Evolutionary conservation across 2,329 filamentous ascomycete genomes (phyloP).

Genomic region (Fusarium graminum): DNA sequence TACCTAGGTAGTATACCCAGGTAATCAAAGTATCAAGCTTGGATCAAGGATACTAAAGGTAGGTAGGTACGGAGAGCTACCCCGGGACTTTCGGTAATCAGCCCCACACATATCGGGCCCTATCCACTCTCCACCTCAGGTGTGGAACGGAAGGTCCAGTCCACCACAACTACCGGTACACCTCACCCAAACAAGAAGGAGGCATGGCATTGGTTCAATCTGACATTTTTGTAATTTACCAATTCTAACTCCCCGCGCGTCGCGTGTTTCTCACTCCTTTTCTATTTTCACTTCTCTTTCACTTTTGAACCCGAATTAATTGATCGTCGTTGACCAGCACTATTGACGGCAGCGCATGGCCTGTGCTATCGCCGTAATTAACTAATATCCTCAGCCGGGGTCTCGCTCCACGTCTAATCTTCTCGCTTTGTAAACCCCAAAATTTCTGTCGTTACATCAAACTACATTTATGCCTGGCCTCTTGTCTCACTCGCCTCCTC

Average conservation of each 20-base stretch:
- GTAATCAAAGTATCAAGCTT: not conserved
- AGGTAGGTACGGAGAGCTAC: too few species aligned
- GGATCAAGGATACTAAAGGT: not conserved
- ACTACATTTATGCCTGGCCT: slow-evolving; percentile 3
- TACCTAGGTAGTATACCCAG: too few species aligned
- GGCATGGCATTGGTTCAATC: slow-evolving; percentile 14
- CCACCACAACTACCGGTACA: slow-evolving; percentile 22
- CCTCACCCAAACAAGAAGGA: slow-evolving; percentile 30
- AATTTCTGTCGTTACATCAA: not conserved
- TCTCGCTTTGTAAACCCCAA: not conserved
- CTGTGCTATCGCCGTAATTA: slow-evolving; percentile 36
- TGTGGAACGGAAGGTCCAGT: slow-evolving; percentile 11
- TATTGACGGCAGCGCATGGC: slow-evolving; percentile 24
- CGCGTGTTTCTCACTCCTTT: slow-evolving; percentile 11
- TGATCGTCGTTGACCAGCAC: slow-evolving; percentile 8
- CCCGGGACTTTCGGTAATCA: slow-evolving; percentile 21
- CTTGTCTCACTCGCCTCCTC: not conserved
- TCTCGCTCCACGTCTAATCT: slow-evolving; percentile 16
- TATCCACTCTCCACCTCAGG: not conserved
- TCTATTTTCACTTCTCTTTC: slow-evolving; percentile 10
- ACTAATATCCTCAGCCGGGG: slow-evolving; percentile 39
- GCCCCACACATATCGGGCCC: slow-evolving; percentile 27
- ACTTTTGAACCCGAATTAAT: slow-evolving; percentile 5
- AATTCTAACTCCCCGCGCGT: slow-evolving; percentile 15
- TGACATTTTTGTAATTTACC: slow-evolving; percentile 20